Evolutionary conservation across 2,329 filamentous ascomycete species (phyloP), one percentile per base, ranked within the genome.

Genomic region (Chaetomium sp.): DNA sequence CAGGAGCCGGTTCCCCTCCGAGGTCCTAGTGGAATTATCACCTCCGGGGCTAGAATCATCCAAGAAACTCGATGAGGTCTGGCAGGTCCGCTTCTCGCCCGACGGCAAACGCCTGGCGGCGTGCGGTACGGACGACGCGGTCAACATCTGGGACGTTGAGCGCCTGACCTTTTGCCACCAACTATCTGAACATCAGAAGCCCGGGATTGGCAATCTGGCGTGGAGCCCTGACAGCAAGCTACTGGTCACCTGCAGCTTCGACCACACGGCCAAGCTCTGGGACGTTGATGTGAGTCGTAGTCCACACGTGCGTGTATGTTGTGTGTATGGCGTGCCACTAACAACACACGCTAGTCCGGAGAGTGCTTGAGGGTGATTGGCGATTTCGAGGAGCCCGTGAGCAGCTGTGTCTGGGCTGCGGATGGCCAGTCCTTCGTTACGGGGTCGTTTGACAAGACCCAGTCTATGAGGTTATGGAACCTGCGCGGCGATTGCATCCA

Each of bases 141-240:
- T 96, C 56, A 83, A 92, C 62, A 90, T 99, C 64, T 98, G 95
- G 80, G 90, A 96, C 63, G 90, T 91, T 0, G 80, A 81, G 2
- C 85, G 85, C 0, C 96, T 93, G 74, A 79, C 84, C 19, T 79
- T 90, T 8, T 72, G 90, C 3, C 83, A 87, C 63, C 82, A 77
- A 54, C 79, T 96, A 10, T 79, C 80, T 4, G 87, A 89, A 4
- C 91, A 96, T 71, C 82, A 85, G 1, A 80, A 79, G 2, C 90
- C 91, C 0, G 67, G 65, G 6, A 89, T 97, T 13, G 89, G 90
- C 23, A 92, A 93, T 72, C 79, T 96, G 4, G 84, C 91, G 1
- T 99, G 95, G 92, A 97, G 93, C 74, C 95, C 93, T 5, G 92
- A 99, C 75, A 92, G 96, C 77, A 84, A 85, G 1, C 91, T 91